These are phyloP conservation scores for Lasiodiplodia sp. DNA, from an alignment of 2,329 filamentous ascomycete genomes.

Conservation along the genomic window DNA sequence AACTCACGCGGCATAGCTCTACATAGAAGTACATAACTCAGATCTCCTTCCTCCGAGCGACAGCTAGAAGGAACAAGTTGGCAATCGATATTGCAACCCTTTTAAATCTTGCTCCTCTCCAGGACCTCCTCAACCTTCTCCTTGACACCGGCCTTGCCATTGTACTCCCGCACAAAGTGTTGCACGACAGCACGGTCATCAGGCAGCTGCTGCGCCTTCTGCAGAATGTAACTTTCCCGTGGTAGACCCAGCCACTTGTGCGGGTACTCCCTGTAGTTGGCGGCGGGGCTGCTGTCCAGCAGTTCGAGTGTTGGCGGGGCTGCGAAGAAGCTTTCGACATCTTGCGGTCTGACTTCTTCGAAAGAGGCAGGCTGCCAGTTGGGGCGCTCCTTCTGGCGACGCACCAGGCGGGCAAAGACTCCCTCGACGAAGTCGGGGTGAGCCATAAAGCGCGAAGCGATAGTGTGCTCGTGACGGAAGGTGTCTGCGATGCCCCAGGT, in stretches of 20 bases:
- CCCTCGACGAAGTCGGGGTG: constrained; percentile 92
- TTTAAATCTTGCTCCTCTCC: constrained; percentile 18
- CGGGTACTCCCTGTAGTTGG: constrained; percentile 76
- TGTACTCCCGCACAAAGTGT: constrained; percentile 48
- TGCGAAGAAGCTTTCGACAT: constrained; percentile 74
- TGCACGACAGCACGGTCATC: constrained; percentile 48
- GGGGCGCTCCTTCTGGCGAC: constrained; percentile 70
- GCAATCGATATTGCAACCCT: not conserved
- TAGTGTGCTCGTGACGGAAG: constrained; percentile 84
- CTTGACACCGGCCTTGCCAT: constrained; percentile 57
- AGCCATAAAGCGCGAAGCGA: constrained; percentile 87
- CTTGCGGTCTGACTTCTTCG: constrained; percentile 65
- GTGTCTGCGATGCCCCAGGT: constrained; percentile 83
- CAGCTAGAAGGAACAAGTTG: not conserved
- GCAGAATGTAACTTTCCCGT: constrained; percentile 67
- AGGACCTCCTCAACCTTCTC: constrained; percentile 72
- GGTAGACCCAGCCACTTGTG: constrained; percentile 75
- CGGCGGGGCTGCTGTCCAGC: constrained; percentile 57
- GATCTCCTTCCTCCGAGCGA: not conserved
- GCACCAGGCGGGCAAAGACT: constrained; percentile 80
- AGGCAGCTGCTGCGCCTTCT: constrained; percentile 35
- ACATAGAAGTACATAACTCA: not conserved
- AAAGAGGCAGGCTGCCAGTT: constrained; percentile 79
- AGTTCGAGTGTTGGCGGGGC: constrained; percentile 63
- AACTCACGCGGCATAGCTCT: not conserved